Conservation (phyloP, 345 rosid species). For the Lumnitzera littorea region DNA sequence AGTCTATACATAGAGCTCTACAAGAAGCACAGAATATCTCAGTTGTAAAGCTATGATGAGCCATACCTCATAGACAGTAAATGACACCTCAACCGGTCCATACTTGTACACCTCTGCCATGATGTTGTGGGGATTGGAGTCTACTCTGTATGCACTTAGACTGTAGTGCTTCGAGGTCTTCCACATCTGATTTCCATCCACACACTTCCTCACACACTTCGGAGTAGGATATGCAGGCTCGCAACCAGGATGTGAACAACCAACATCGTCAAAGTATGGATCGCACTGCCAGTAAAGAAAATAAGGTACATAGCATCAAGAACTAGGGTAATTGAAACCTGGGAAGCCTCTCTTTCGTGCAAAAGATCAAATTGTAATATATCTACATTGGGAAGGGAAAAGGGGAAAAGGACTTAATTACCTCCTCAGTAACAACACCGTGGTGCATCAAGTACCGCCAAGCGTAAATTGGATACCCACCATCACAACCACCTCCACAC, state of each 20-base stretch:
- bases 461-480: constrained; percentile 73
- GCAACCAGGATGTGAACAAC: constrained; percentile 98
- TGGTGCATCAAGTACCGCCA: constrained; percentile 72
- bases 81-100: constrained; percentile 94
- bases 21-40: background rate
- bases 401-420: constrained; percentile 13
- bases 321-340: background rate
- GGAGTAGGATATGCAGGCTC: constrained; percentile 90
- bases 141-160: constrained; percentile 57
- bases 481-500: constrained; percentile 90
- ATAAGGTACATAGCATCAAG: too few relatives aligned
- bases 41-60: background rate
- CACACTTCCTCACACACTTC: constrained; percentile 65
- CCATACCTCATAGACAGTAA: constrained; percentile 84
- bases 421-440: constrained; percentile 97
- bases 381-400: background rate
- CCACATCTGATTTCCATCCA: constrained; percentile 67
- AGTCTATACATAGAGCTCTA: background rate
- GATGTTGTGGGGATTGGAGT: constrained; percentile 54
- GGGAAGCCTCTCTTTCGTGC: background rate
- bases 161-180: constrained; percentile 68
- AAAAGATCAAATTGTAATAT: background rate
- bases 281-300: constrained; percentile 49
- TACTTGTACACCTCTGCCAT: constrained; percentile 85
- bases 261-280: constrained; percentile 78